A percentile compares a stretch with the other conserved stretches of the same genome.
These are phyloP conservation scores for Gnomoniopsis sp. DNA, from an alignment of 2,329 filamentous ascomycete genomes.

Conservation along the genomic window DNA sequence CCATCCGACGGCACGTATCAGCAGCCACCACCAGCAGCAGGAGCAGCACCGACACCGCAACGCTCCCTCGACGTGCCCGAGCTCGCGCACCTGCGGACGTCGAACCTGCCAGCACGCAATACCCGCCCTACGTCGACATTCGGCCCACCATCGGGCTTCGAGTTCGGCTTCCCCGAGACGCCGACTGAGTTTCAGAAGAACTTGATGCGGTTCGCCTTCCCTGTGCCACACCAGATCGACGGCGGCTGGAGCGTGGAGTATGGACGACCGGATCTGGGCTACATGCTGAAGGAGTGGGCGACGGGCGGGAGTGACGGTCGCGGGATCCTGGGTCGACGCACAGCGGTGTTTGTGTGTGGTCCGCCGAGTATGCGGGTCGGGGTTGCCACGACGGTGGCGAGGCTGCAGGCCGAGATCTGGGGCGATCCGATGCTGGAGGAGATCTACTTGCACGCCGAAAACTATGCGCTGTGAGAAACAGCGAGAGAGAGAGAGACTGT, in stretches of 20 bases:
- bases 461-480: conserved; percentile 73
- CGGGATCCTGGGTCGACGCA: conserved; percentile 72
- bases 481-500: neutral
- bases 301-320: conserved; percentile 63
- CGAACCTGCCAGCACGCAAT: conserved; percentile 30
- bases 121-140: conserved; percentile 53
- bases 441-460: conserved; percentile 92
- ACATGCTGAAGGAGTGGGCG: conserved; percentile 80
- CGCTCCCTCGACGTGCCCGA: conserved; percentile 42
- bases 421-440: conserved; percentile 75
- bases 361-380: conserved; percentile 83
- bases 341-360: conserved; percentile 90
- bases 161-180: conserved; percentile 78
- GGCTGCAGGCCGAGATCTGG: conserved; percentile 80
- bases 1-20: conserved; percentile 6
- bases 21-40: conserved; percentile 13
- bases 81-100: conserved; percentile 56
- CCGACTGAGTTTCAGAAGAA: conserved; percentile 87
- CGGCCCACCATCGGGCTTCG: conserved; percentile 61
- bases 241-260: conserved; percentile 92
- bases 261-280: conserved; percentile 81
- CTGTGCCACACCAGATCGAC: conserved; percentile 63
- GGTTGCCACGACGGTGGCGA: conserved; percentile 80
- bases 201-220: conserved; percentile 85
- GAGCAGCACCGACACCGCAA: conserved; percentile 14